phyloP scores from a whole-genome alignment of 2,329 filamentous ascomycete genomes.

The Pseudofabraea citricarpa region DNA sequence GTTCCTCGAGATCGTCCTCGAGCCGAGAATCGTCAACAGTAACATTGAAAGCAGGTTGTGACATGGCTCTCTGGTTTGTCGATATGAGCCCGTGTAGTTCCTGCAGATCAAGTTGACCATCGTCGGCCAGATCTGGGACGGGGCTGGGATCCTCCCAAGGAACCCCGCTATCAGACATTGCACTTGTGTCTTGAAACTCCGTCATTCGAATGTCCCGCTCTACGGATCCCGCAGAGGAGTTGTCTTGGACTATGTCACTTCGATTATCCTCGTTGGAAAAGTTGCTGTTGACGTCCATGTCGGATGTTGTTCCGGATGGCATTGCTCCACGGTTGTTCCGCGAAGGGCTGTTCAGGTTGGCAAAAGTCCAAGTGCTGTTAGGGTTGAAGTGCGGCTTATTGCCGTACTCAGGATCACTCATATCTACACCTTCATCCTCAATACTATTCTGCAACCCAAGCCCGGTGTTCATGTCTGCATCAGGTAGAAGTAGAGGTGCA shows the following conservation, averaged over 20 bases:
- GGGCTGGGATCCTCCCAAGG: slow-evolving; percentile 17
- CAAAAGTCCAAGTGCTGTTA: slow-evolving; percentile 16
- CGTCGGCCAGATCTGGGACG: slow-evolving; percentile 23
- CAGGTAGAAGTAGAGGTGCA: slow-evolving; percentile 9
- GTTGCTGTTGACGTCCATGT: slow-evolving; percentile 10
- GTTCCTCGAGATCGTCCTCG: slow-evolving; percentile 19
- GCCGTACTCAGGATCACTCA: slow-evolving; percentile 12
- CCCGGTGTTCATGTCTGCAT: slow-evolving; percentile 15
- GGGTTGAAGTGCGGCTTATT: slow-evolving; percentile 3
- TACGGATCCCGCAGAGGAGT: slow-evolving; percentile 22
- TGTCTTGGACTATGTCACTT: slow-evolving; percentile 25
- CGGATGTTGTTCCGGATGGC: slow-evolving; percentile 23
- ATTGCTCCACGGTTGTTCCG: slow-evolving; percentile 10
- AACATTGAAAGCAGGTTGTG: slow-evolving; percentile 1
- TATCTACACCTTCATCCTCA: slow-evolving; percentile 26
- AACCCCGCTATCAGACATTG: slow-evolving; percentile 14
- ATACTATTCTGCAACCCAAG: slow-evolving; percentile 18
- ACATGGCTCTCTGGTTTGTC: not conserved
- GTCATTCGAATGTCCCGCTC: slow-evolving; percentile 14
- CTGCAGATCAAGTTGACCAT: slow-evolving; percentile 12
- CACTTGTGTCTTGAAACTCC: slow-evolving; percentile 20
- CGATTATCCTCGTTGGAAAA: slow-evolving; percentile 9
- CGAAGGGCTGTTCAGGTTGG: slow-evolving; percentile 2
- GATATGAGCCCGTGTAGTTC: slow-evolving; percentile 10
- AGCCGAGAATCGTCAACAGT: slow-evolving; percentile 8